Conservation (phyloP, 768 basidiomycete species). For the Chalciporus pseudorubinellus region DNA sequence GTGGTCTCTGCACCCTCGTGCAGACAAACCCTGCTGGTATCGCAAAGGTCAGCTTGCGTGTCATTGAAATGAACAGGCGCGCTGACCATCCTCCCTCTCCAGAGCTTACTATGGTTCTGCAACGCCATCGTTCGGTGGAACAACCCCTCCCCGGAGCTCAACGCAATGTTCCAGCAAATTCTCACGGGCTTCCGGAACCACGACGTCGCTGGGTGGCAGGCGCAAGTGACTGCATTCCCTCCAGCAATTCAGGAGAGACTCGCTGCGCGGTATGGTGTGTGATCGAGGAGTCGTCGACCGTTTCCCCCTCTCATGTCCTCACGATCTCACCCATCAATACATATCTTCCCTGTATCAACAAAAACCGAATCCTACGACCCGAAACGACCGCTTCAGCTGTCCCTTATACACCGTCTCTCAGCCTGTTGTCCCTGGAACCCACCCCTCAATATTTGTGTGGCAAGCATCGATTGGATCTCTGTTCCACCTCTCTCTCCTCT, state of each 20-base stretch:
- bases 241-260: constrained; percentile 86
- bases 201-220: constrained; percentile 81
- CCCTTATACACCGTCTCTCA: constrained; percentile 7
- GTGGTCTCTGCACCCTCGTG: constrained; percentile 94
- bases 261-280: constrained; percentile 84
- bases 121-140: constrained; percentile 97
- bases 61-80: background rate
- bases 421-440: constrained; percentile 24
- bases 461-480: constrained; percentile 24
- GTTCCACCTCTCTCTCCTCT: constrained; percentile 1
- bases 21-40: constrained; percentile 93
- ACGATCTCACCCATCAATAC: constrained; percentile 16
- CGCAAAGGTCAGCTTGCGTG: constrained; percentile 66
- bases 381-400: background rate
- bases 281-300: constrained; percentile 18
- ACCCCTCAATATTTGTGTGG: constrained; percentile 30
- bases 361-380: constrained; percentile 10
- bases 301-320: constrained; percentile 1
- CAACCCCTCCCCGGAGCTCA: constrained; percentile 85
- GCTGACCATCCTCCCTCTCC: constrained; percentile 9
- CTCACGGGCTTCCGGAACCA: constrained; percentile 89
- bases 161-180: constrained; percentile 90
- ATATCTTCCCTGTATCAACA: constrained; percentile 10
- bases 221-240: constrained; percentile 81
- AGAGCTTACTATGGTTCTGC: constrained; percentile 97